Base-by-base conservation (phyloP, 2,329 filamentous ascomycete species). In the Pezicula carpinea region DNA sequence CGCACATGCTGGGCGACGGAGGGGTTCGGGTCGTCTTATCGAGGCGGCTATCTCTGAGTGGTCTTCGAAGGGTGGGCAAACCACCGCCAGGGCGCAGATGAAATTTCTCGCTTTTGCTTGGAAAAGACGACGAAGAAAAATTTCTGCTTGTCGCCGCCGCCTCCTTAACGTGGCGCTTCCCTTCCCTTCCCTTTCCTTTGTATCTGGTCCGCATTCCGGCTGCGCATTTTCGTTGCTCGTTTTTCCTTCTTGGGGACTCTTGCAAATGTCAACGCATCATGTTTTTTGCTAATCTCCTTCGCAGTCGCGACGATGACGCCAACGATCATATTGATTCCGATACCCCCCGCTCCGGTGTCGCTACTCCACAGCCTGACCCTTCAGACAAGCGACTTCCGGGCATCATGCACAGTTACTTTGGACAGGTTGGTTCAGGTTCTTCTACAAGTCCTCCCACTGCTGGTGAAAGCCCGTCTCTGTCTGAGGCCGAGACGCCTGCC, bases 371-470 rank as follows among this genome's bases (percentile, higher is more conserved):
- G 64, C 93, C 93, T 58, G 92, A 97, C 71, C 85, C 87, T 54
- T 85, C 87, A 64, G 93, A 99, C 74, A 96, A 96, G 74, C 87
- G 93, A 71, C 77, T 95, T 66, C 93, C 93, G 59, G 89, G 90
- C 67, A 95, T 97, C 74, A 86, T 93, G 79, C 81, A 83, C 69
- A 95, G 86, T 77, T 96, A 93, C 78, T 96, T 97, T 80, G 87
- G 86, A 75, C 93, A 99, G 92, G 93, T 99, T 95, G 85, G 93
- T 96, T 80, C 80, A 77, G 82, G 80, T 75, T 82, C 83, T 83
- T 78, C 79, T 77, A 55, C 55, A 62, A 50, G 46, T 58, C 50
- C 18, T 22, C 39, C 56, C 41, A 51, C 55, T 58, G 56, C 53
- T 56, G 54, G 50, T 55, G 59, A 64, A 45, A 61, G 59, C 47